phyloP scores from a whole-genome alignment of 768 basidiomycete genomes.

The Chalciporus sphaerocephalus region DNA sequence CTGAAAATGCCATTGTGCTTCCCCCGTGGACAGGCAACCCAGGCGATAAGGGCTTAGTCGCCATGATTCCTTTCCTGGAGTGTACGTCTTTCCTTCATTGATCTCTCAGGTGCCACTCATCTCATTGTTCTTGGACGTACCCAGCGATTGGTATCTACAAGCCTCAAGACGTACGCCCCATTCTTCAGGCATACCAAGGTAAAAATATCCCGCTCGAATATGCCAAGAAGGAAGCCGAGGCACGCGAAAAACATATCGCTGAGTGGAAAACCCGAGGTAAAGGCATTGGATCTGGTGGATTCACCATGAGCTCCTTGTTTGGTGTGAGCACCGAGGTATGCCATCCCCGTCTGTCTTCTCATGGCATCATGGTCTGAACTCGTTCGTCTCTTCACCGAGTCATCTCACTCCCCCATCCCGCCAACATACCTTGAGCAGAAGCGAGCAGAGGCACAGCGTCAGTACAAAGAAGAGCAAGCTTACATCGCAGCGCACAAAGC shows the following conservation, averaged over 20 bases:
- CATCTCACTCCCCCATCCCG: constrained; percentile 33
- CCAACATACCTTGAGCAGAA: constrained; percentile 52
- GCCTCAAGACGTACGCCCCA: constrained; percentile 80
- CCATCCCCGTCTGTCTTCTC: background rate
- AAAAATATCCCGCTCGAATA: constrained; percentile 90
- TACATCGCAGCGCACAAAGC: constrained; percentile 49
- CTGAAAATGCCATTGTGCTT: constrained; percentile 82
- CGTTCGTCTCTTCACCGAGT: constrained; percentile 4
- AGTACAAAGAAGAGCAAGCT: constrained; percentile 50
- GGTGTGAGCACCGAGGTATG: constrained; percentile 33
- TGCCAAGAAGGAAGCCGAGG: constrained; percentile 80
- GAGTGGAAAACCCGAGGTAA: constrained; percentile 64
- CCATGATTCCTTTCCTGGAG: constrained; percentile 97
- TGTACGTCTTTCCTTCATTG: constrained; percentile 41
- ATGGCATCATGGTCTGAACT: background rate
- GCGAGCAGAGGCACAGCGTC: constrained; percentile 45
- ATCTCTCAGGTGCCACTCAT: background rate
- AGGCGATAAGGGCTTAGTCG: constrained; percentile 71
- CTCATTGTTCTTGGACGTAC: background rate
- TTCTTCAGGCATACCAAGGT: constrained; percentile 78
- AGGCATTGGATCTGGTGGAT: constrained; percentile 35
- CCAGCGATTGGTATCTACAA: constrained; percentile 91
- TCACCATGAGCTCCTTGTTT: constrained; percentile 46
- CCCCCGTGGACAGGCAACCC: constrained; percentile 84
- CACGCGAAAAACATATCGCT: constrained; percentile 70